These are phyloP conservation scores for Vigna trinervia DNA, from an alignment of 306 rosid genomes.

Conservation along the genomic window DNA sequence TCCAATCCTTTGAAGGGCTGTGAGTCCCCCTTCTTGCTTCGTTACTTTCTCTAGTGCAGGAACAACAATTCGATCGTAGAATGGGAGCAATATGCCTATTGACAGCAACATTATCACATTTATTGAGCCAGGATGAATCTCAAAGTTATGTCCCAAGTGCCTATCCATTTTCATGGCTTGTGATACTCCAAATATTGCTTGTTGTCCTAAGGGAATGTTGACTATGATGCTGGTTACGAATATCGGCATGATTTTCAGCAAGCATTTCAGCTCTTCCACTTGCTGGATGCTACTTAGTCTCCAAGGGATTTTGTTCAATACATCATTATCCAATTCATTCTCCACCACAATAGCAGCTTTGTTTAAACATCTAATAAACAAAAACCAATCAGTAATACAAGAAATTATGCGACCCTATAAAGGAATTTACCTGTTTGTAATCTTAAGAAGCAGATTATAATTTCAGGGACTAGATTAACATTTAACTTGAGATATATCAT, in stretches of 20 bases:
- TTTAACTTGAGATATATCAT: not conserved
- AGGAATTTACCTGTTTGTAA: too few relatives aligned
- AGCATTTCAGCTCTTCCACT: slow-evolving; percentile 61
- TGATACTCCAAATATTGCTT: slow-evolving; percentile 51
- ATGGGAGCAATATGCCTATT: slow-evolving; percentile 46
- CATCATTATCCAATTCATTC: slow-evolving; percentile 49
- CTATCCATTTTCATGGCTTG: slow-evolving; percentile 61
- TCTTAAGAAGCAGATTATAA: not conserved
- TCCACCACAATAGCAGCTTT: slow-evolving; percentile 56
- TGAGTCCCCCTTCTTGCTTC: slow-evolving; percentile 47
- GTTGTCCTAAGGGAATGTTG: slow-evolving; percentile 50
- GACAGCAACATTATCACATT: slow-evolving; percentile 32
- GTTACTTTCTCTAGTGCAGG: slow-evolving; percentile 39
- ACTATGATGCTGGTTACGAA: slow-evolving; percentile 53
- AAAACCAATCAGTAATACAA: not conserved
- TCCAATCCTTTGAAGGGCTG: slow-evolving; percentile 50
- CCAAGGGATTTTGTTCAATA: slow-evolving; percentile 52
- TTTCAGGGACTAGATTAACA: not conserved
- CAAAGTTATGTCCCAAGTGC: slow-evolving; percentile 28
- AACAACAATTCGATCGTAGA: slow-evolving; percentile 37
- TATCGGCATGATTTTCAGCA: slow-evolving; percentile 50
- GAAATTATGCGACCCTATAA: too few relatives aligned
- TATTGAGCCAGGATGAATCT: slow-evolving; percentile 49
- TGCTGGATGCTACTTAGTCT: slow-evolving; percentile 61
- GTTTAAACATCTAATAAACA: slow-evolving; percentile 52